These are phyloP conservation scores for Pestalotiopsis sp. DNA, from an alignment of 2,329 filamentous ascomycete species.

Conservation along the genomic window DNA sequence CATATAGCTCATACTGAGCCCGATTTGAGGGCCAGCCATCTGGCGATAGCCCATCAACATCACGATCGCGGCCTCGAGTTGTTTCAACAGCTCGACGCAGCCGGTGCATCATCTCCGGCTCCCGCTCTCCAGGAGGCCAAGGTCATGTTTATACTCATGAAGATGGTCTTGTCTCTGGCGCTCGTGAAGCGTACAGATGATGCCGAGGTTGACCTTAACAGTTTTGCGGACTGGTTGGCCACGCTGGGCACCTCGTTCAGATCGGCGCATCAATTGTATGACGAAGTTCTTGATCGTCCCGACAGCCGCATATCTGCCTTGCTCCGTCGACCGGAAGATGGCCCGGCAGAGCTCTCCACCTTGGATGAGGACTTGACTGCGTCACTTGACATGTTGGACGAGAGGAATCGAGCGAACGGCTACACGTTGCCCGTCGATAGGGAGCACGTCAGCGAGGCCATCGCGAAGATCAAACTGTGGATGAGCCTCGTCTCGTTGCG, in stretches of 20 bases:
- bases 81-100: not conserved
- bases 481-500: not conserved
- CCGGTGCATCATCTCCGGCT: fast-evolving
- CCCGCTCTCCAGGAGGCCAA: not conserved
- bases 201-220: not conserved
- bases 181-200: not conserved
- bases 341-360: not conserved
- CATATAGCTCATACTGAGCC: not conserved
- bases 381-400: not conserved
- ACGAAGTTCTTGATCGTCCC: not conserved
- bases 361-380: not conserved
- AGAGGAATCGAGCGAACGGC: not conserved
- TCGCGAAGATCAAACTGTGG: not conserved
- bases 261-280: not conserved
- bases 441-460: not conserved
- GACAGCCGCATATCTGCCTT: not conserved
- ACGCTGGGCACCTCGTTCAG: not conserved
- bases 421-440: not conserved
- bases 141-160: not conserved
- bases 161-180: not conserved
- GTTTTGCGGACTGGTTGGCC: not conserved
- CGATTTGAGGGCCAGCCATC: not conserved
- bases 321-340: not conserved
- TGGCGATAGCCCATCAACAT: not conserved
- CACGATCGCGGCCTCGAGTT: not conserved